Evolutionary conservation across 345 rosid species (phyloP).

Genomic region (Eucalyptus regnans): DNA sequence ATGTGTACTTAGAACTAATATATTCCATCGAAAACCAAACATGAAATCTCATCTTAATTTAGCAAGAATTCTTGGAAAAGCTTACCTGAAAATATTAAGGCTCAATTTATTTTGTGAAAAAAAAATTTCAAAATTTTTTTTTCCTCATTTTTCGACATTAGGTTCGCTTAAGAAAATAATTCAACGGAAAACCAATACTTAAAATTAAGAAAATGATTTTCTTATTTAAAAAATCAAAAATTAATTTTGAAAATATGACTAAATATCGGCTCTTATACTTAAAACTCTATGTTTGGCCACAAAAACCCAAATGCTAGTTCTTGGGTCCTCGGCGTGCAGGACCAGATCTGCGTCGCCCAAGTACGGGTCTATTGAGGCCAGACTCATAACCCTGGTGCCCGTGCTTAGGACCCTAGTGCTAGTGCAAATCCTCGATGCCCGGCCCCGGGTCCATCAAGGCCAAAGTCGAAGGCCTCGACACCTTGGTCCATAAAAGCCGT

Average conservation of each 20-base stretch:
- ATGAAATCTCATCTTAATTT: background rate
- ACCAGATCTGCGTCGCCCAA: fast-evolving
- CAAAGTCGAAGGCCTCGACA: fast-evolving
- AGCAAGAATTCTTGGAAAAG: background rate
- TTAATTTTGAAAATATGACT: too few relatives aligned
- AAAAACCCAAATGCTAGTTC: fast-evolving
- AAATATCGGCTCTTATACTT: fast-evolving
- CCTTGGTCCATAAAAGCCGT: too few relatives aligned
- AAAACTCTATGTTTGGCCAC: too few relatives aligned
- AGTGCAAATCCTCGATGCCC: fast-evolving
- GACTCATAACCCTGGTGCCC: fast-evolving
- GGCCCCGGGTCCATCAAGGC: fast-evolving
- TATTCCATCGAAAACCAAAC: background rate
- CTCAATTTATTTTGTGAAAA: too few relatives aligned
- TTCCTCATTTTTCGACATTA: too few relatives aligned
- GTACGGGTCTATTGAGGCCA: fast-evolving
- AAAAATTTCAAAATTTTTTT: too few relatives aligned
- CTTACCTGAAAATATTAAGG: too few relatives aligned
- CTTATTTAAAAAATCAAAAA: too few relatives aligned
- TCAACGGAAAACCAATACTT: too few relatives aligned
- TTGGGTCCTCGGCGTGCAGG: fast-evolving
- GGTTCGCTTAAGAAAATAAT: too few relatives aligned
- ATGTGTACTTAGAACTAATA: background rate
- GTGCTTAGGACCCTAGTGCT: too few relatives aligned
- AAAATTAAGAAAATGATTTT: too few relatives aligned